Evolutionary conservation across 257 asterid species (phyloP).

Genomic region (Solanum lignicaule): DNA sequence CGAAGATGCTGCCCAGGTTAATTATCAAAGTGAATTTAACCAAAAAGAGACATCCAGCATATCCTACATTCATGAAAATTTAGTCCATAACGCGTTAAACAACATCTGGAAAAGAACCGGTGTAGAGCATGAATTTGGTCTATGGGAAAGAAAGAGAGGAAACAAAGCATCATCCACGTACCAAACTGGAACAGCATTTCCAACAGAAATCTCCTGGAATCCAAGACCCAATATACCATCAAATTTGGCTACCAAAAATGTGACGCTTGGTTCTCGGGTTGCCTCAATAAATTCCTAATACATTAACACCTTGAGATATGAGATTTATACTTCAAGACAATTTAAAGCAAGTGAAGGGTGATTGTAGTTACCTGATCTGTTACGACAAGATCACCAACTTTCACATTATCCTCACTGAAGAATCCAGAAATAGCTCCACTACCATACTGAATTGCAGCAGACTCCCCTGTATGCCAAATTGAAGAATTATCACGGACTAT

Average conservation of each 20-base stretch:
- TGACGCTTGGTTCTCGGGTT: constrained; percentile 54
- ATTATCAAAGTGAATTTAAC: background rate
- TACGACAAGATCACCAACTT: constrained; percentile 74
- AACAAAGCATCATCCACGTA: constrained; percentile 11
- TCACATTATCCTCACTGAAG: constrained; percentile 69
- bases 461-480: constrained; percentile 36
- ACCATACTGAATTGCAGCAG: constrained; percentile 91
- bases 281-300: constrained; percentile 66
- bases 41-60: background rate
- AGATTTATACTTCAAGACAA: background rate
- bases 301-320: constrained; percentile 8
- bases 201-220: constrained; percentile 71
- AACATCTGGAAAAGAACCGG: background rate
- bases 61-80: background rate
- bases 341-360: background rate
- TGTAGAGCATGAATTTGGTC: background rate
- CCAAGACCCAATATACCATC: constrained; percentile 77
- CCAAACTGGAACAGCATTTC: constrained; percentile 66
- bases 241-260: constrained; percentile 71
- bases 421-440: constrained; percentile 93
- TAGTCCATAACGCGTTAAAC: background rate
- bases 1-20: background rate
- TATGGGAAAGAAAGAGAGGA: constrained; percentile 7
- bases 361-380: constrained; percentile 45
- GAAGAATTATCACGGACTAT: background rate